Evolutionary conservation across 176 grass and related monocot species (phyloP).

Genomic region (Stipa capillata): DNA sequence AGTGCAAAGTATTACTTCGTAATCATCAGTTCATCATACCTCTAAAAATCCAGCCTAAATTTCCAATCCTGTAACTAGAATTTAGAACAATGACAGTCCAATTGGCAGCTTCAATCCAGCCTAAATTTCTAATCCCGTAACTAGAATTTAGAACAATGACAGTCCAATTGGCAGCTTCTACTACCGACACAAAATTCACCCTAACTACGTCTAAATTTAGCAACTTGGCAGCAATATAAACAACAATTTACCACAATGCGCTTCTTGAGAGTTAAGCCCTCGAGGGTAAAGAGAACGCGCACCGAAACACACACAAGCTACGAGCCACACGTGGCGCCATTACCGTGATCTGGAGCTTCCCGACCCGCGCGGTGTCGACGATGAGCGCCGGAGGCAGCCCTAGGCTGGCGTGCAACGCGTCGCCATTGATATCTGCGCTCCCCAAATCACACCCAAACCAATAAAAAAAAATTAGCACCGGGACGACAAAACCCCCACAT

Average conservation of each 20-base stretch:
- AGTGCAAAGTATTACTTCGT: neutral
- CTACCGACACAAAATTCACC: neutral
- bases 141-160: neutral
- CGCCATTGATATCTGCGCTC: constrained; percentile 86
- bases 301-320: neutral
- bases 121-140: neutral
- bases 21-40: neutral
- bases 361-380: constrained; percentile 72
- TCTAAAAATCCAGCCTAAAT: neutral
- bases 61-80: neutral
- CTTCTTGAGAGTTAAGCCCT: neutral
- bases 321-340: neutral
- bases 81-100: neutral
- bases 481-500: neutral
- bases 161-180: neutral
- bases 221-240: neutral
- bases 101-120: neutral
- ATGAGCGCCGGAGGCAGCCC: constrained; percentile 72
- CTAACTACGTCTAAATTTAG: neutral
- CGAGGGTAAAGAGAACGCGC: neutral
- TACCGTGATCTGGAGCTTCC: constrained; percentile 98
- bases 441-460: constrained; percentile 21
- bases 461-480: constrained; percentile 11
- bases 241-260: neutral
- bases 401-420: constrained; percentile 85